Base-by-base conservation (phyloP, 768 basidiomycete species). In the Coprinellus micaceus region DNA sequence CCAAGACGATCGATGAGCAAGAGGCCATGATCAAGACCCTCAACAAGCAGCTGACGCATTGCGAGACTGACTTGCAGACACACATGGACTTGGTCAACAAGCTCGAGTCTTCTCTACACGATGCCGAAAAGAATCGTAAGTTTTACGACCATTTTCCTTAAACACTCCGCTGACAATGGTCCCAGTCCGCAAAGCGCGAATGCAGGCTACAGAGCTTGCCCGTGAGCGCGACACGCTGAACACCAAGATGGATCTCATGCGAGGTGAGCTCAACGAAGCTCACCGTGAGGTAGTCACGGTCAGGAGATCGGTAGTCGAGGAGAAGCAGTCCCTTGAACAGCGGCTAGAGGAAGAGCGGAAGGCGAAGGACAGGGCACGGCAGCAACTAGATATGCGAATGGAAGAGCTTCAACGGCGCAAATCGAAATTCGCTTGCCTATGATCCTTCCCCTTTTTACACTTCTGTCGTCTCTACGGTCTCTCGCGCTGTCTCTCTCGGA, bases 81-180 rank as follows among this genome's bases (percentile, higher is more conserved):
- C 92, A 95, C 65, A 92, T 94, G 82, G 91, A 96, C 68, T 82
- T 94, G 52, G 91, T 94, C 59, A 80, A 75, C 59, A 90, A 87
- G 10, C 78, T 96, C 24, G 92, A 96, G 72, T 82, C 86, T 43
- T 92, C 91, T 5, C 78, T 96, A 13, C 88, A 89, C 49, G 94
- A 96, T 64, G 91, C 91, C 21, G 94, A 96, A 75, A 92, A 96
- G 70, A 94, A 94, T 66, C 76, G 92, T 94, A 71, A 74, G 91
- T 83, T 58, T 12, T 52, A 33, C 55, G 46, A 52, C 24, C 24
- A 28, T 44, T 52, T 45, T 22, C 48, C 44, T 40, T 49, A 10
- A 28, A 26, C 24, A 50, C 52, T 17, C 48, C 48, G 61, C 36
- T 60, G 57, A 21, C 43, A 21, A 54, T 47, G 41, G 29, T 28